Conservation (phyloP, 2,329 filamentous ascomycete species). For the Diaporthe eres region DNA sequence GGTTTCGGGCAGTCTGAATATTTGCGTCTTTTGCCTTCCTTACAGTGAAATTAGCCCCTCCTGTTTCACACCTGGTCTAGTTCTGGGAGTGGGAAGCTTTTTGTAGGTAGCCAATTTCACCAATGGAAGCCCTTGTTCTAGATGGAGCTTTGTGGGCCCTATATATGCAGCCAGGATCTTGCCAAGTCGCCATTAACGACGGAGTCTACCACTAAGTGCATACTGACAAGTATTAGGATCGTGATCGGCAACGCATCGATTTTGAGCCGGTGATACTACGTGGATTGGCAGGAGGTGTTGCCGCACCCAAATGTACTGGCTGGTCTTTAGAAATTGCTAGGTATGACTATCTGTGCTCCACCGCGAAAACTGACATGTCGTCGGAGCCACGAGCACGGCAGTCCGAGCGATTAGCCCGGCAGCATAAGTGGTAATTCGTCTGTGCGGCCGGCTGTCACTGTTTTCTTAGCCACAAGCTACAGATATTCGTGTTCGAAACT, state of each 20-base stretch:
- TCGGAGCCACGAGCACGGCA: neutral
- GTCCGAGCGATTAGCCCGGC: neutral
- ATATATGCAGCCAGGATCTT: neutral
- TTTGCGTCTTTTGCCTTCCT: neutral
- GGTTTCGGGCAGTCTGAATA: neutral
- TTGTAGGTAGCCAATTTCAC: neutral
- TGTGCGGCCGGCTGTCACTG: too few species aligned
- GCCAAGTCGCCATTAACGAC: neutral
- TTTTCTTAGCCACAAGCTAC: too few species aligned
- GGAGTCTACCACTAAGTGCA: neutral
- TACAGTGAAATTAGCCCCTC: neutral
- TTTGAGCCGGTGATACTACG: neutral
- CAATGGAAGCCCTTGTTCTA: neutral
- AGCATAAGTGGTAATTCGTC: too few species aligned
- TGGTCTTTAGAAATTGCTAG: neutral
- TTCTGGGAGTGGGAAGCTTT: neutral
- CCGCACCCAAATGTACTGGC: neutral
- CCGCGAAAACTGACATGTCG: neutral
- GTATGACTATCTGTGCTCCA: neutral
- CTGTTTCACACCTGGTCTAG: neutral
- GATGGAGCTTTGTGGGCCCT: constrained; percentile 18
- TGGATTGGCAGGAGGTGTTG: neutral
- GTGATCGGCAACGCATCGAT: neutral
- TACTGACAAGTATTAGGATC: neutral
- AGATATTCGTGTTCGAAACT: too few species aligned